A percentile compares a stretch with the other conserved stretches of the same genome.
Evolutionary conservation across 345 rosid genomes (phyloP).

Genomic region (Melaleuca quinquenervia): DNA sequence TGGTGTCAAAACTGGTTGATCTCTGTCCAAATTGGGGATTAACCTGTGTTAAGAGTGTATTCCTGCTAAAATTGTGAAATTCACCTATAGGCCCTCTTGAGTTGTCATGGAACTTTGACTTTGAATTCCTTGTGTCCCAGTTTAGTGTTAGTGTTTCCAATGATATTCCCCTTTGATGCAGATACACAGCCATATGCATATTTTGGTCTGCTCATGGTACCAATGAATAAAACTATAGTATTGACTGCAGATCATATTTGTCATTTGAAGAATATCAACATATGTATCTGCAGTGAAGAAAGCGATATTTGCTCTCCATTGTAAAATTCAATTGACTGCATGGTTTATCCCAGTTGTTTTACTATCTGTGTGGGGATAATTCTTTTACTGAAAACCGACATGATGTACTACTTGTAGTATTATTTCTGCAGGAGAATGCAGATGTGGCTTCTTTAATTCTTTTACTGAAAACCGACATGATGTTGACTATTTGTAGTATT

Average conservation of each 20-base stretch:
- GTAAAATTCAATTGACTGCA: not conserved
- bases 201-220: not conserved
- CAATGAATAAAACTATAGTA: not conserved
- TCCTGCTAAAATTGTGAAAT: not conserved
- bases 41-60: not conserved
- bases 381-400: not conserved
- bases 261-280: not conserved
- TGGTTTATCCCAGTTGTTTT: not conserved
- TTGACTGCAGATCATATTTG: not conserved
- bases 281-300: not conserved
- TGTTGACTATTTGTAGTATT: not conserved
- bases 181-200: not conserved
- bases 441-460: slow-evolving; percentile 26
- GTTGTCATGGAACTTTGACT: not conserved
- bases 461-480: not conserved
- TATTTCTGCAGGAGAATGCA: slow-evolving; percentile 51
- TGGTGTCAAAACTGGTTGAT: not conserved
- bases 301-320: not conserved
- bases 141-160: not conserved
- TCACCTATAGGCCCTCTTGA: not conserved
- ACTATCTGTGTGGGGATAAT: not conserved
- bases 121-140: not conserved
- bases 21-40: not conserved
- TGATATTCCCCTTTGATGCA: not conserved
- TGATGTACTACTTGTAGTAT: not conserved